A percentile compares a stretch with the other conserved stretches of the same genome.
Evolutionary conservation across 176 grass and related monocot genomes (phyloP).

Genomic region (Cenchrus purpureus): DNA sequence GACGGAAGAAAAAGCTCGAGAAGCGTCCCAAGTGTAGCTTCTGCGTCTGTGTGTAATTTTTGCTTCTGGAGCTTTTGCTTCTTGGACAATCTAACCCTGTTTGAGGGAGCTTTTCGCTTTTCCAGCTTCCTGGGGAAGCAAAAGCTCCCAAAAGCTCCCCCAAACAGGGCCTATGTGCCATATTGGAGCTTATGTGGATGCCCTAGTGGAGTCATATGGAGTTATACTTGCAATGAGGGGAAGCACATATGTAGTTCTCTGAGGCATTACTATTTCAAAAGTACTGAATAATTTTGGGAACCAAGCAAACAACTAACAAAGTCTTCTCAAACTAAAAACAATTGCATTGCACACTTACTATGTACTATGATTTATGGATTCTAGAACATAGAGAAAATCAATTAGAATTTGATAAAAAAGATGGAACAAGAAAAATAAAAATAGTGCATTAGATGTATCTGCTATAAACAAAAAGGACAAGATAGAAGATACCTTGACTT

Average conservation of each 20-base stretch:
- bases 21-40: too few relatives aligned
- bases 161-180: too few relatives aligned
- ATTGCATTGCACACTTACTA: neutral
- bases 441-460: neutral
- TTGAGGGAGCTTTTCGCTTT: too few relatives aligned
- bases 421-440: neutral
- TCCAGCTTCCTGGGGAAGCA: too few relatives aligned
- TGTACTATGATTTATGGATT: constrained; percentile 1
- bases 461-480: constrained; percentile 23
- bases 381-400: constrained; percentile 20
- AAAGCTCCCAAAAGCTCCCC: too few relatives aligned
- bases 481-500: constrained; percentile 64
- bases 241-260: neutral
- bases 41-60: too few relatives aligned
- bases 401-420: constrained; percentile 26
- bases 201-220: neutral
- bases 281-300: constrained; percentile 13
- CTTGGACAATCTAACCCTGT: too few relatives aligned
- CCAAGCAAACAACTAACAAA: neutral
- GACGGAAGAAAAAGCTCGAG: too few relatives aligned
- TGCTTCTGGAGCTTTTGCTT: too few relatives aligned
- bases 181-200: neutral
- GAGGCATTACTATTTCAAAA: constrained; percentile 5
- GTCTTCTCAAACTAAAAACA: neutral
- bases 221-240: neutral